Evolutionary conservation across 345 rosid genomes (phyloP).

Genomic region (Leavenworthia alabamica): DNA sequence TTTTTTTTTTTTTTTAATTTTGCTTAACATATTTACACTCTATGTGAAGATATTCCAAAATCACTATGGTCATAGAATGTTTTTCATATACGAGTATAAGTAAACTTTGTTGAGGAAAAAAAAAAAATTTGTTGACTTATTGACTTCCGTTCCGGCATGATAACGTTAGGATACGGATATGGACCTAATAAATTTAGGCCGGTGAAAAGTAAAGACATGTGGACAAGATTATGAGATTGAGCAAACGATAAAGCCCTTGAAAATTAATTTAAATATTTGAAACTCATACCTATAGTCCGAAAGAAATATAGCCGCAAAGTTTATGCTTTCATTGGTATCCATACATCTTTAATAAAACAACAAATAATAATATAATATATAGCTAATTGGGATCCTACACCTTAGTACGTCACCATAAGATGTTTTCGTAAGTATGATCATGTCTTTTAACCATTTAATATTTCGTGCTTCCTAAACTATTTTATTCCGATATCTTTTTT

Average conservation of each 20-base stretch:
- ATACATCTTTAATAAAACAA: conserved; percentile 4
- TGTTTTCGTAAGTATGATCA: neutral
- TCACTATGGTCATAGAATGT: neutral
- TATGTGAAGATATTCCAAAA: neutral
- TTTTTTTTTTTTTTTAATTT: neutral
- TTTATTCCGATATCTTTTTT: too few relatives aligned
- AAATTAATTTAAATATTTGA: neutral
- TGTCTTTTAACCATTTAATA: neutral
- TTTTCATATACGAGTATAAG: neutral
- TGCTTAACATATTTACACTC: neutral
- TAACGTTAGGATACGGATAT: conserved; percentile 9
- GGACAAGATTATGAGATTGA: conserved; percentile 21
- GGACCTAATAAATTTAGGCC: conserved; percentile 25
- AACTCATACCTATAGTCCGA: neutral
- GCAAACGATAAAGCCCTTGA: conserved; percentile 5
- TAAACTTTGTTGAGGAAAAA: too few relatives aligned
- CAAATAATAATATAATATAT: neutral
- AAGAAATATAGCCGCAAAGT: conserved; percentile 22
- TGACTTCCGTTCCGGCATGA: neutral
- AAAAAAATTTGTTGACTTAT: neutral
- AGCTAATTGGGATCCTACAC: neutral
- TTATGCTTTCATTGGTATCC: conserved; percentile 20
- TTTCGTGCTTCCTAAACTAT: neutral
- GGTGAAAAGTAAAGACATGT: conserved; percentile 17
- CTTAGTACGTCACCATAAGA: neutral